A percentile compares a stretch with the other conserved stretches of the same genome.
Evolutionary conservation across 2,329 filamentous ascomycete genomes (phyloP).

Genomic region (Lecanicillium sp.): DNA sequence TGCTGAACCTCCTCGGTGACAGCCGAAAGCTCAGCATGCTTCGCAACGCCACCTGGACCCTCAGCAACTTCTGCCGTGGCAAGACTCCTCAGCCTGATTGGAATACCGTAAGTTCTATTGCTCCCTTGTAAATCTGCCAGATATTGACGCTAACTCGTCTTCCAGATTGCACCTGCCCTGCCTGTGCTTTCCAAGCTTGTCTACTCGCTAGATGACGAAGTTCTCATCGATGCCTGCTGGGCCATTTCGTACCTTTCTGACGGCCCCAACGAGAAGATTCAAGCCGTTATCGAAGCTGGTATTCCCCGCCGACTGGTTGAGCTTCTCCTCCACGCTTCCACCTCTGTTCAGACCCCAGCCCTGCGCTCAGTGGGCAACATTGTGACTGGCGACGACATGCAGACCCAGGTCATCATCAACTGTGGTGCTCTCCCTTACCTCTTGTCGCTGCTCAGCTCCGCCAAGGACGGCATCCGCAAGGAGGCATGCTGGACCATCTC

Average conservation of each 20-base stretch:
- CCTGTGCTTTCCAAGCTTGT: slow-evolving; percentile 95
- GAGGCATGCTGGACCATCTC: slow-evolving; percentile 99
- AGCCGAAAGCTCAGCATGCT: slow-evolving; percentile 99
- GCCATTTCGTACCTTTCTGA: slow-evolving; percentile 98
- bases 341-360: slow-evolving; percentile 94
- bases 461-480: slow-evolving; percentile 98
- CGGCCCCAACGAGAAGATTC: slow-evolving; percentile 97
- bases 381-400: slow-evolving; percentile 95
- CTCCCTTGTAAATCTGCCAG: slow-evolving; percentile 2
- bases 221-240: slow-evolving; percentile 98
- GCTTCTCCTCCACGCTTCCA: slow-evolving; percentile 95
- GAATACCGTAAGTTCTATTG: slow-evolving; percentile 65
- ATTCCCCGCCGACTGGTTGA: slow-evolving; percentile 95
- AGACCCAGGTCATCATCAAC: slow-evolving; percentile 99
- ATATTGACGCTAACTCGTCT: slow-evolving; percentile 16
- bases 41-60: slow-evolving; percentile 94
- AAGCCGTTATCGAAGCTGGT: slow-evolving; percentile 96
- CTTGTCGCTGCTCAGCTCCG: slow-evolving; percentile 88
- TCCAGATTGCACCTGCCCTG: slow-evolving; percentile 84
- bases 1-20: slow-evolving; percentile 84
- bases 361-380: slow-evolving; percentile 98
- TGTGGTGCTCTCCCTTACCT: slow-evolving; percentile 87
- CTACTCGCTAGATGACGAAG: slow-evolving; percentile 96
- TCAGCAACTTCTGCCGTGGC: slow-evolving; percentile 99
- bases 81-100: slow-evolving; percentile 99